Evolutionary conservation across 1,139 yeast genomes (phyloP).

Genomic region (Geotrichum fermentans): DNA sequence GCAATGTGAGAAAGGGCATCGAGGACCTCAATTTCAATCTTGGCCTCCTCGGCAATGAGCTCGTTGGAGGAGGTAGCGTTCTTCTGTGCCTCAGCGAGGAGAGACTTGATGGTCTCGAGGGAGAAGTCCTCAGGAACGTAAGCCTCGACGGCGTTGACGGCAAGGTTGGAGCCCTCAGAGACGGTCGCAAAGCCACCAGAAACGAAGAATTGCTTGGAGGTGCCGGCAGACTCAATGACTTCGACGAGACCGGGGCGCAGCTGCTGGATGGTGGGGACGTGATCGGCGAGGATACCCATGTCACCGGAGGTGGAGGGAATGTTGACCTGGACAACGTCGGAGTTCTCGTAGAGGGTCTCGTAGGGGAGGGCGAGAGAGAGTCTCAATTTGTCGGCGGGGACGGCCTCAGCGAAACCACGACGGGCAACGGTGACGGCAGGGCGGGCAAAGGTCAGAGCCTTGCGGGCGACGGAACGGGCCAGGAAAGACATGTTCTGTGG

Average conservation of each 20-base stretch:
- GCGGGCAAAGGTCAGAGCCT: conserved; percentile 43
- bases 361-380: conserved; percentile 71
- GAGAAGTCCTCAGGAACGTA: conserved; percentile 88
- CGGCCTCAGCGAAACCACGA: conserved; percentile 89
- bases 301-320: conserved; percentile 95
- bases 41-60: conserved; percentile 87
- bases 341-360: conserved; percentile 42
- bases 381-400: conserved; percentile 71
- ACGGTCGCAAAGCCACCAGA: conserved; percentile 97
- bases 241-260: conserved; percentile 94
- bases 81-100: conserved; percentile 93
- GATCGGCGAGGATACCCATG: conserved; percentile 95
- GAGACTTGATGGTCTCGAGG: conserved; percentile 68
- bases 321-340: conserved; percentile 77
- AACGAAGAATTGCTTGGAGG: conserved; percentile 76
- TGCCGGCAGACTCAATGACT: conserved; percentile 74
- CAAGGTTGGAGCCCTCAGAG: conserved; percentile 87
- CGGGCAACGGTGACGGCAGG: conserved; percentile 57
- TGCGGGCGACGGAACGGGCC: conserved; percentile 28
- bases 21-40: conserved; percentile 90
- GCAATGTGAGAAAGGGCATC: conserved; percentile 90
- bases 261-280: conserved; percentile 97
- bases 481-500: conserved; percentile 22
- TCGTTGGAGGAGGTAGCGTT: conserved; percentile 78
- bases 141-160: conserved; percentile 94